Percentiles rank a stretch among this genome's conserved stretches.
These are phyloP conservation scores for Chlorella sp. DNA, from an alignment of 139 green algal genomes.

Conservation along the genomic window DNA sequence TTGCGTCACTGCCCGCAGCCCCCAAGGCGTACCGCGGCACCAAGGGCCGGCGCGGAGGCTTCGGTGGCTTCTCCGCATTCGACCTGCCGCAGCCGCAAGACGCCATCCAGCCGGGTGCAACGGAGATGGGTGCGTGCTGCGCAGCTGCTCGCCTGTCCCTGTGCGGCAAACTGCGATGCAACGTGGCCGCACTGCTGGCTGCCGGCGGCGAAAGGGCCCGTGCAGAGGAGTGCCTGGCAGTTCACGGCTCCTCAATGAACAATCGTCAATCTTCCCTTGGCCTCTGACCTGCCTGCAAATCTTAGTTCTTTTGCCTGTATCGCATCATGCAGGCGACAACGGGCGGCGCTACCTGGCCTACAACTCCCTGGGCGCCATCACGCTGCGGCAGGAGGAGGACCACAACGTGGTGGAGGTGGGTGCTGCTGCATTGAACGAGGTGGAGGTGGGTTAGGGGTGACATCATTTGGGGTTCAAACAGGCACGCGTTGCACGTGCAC, in stretches of 20 bases:
- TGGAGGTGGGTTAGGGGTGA: too few species aligned
- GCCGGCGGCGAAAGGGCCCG: too few species aligned
- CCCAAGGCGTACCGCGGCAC: conserved; percentile 5
- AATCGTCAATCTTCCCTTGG: not conserved
- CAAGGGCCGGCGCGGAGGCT: conserved; percentile 20
- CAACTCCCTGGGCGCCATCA: conserved; percentile 74
- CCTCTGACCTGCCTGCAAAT: not conserved
- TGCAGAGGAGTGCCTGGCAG: too few species aligned
- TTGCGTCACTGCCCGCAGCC: conserved; percentile 1
- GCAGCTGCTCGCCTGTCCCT: not conserved
- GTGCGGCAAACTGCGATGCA: not conserved
- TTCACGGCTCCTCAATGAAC: not conserved
- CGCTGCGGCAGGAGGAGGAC: conserved; percentile 56
- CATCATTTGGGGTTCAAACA: too few species aligned
- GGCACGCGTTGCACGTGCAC: too few species aligned
- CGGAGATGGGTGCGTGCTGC: conserved; percentile 27
- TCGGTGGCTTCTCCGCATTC: conserved; percentile 20
- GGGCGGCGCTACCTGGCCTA: conserved; percentile 76
- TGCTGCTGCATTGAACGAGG: not conserved
- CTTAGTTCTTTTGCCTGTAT: not conserved
- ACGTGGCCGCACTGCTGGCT: not conserved
- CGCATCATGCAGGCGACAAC: not conserved
- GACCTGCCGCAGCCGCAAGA: conserved; percentile 51
- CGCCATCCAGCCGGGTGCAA: conserved; percentile 76
- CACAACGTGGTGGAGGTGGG: conserved; percentile 72